These are phyloP conservation scores for Torrubiella hemipterigena DNA, from an alignment of 2,329 filamentous ascomycete genomes.

Conservation along the genomic window DNA sequence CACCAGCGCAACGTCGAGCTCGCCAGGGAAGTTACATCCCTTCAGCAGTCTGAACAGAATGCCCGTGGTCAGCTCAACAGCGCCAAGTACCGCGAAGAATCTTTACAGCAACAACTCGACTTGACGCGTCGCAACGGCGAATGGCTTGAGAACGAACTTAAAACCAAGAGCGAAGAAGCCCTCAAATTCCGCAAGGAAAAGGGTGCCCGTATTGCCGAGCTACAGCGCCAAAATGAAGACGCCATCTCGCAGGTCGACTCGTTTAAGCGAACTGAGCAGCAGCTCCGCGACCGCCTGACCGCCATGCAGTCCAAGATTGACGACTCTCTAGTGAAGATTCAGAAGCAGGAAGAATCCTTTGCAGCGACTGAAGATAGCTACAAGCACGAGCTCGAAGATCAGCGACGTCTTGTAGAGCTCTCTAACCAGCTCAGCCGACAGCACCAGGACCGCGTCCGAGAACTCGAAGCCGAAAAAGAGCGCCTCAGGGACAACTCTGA, in stretches of 20 bases:
- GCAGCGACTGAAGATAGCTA: conserved; percentile 77
- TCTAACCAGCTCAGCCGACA: conserved; percentile 66
- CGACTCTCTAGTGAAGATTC: conserved; percentile 67
- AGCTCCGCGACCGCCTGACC: conserved; percentile 68
- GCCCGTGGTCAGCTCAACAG: conserved; percentile 69
- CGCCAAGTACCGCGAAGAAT: conserved; percentile 83
- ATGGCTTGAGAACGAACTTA: conserved; percentile 85
- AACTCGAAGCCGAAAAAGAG: conserved; percentile 53
- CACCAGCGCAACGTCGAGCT: conserved; percentile 81
- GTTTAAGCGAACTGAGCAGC: conserved; percentile 66
- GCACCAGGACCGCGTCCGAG: conserved; percentile 56
- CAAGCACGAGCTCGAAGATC: conserved; percentile 72
- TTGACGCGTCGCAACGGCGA: conserved; percentile 82
- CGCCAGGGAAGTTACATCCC: conserved; percentile 64
- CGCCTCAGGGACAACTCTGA: conserved; percentile 53
- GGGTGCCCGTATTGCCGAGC: conserved; percentile 73
- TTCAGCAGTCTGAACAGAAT: conserved; percentile 76
- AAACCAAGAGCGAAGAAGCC: conserved; percentile 77
- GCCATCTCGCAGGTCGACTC: conserved; percentile 64
- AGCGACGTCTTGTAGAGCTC: conserved; percentile 69
- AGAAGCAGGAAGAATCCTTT: conserved; percentile 74
- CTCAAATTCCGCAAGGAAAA: conserved; percentile 93
- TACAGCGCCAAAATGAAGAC: conserved; percentile 84
- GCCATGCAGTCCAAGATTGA: conserved; percentile 81
- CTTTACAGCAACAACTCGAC: conserved; percentile 80